Evolutionary conservation across 805 yeast species (phyloP).

Genomic region (Pichia manshurica): DNA sequence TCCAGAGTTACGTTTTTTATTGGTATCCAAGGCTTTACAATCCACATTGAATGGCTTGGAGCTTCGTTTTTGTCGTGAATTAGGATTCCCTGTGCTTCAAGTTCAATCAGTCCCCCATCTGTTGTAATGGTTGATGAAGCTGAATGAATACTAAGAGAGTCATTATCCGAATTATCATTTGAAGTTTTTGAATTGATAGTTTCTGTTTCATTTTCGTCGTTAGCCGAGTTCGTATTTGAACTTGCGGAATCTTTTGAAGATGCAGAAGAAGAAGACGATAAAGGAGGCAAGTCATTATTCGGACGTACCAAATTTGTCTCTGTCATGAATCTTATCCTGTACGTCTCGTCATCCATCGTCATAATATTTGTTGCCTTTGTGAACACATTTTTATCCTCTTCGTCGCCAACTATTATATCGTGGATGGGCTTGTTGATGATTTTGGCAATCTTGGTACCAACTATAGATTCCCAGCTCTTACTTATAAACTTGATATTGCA

Average conservation of each 20-base stretch:
- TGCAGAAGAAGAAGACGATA: neutral
- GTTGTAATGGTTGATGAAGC: constrained; percentile 38
- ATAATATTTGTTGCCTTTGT: constrained; percentile 63
- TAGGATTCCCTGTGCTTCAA: constrained; percentile 92
- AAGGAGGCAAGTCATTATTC: constrained; percentile 15
- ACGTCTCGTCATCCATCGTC: constrained; percentile 69
- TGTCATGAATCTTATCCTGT: constrained; percentile 67
- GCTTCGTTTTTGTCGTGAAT: constrained; percentile 56
- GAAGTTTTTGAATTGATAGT: constrained; percentile 7
- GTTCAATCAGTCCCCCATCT: constrained; percentile 58
- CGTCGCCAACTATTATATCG: constrained; percentile 58
- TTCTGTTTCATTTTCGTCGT: constrained; percentile 16
- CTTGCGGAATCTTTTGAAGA: neutral
- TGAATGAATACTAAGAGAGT: constrained; percentile 26
- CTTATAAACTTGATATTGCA: constrained; percentile 73
- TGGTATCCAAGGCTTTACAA: constrained; percentile 69
- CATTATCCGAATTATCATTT: constrained; percentile 18
- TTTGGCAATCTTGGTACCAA: constrained; percentile 58
- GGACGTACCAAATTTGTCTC: constrained; percentile 21
- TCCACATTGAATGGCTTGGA: constrained; percentile 90
- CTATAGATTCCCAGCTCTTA: constrained; percentile 71
- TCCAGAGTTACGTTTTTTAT: constrained; percentile 57
- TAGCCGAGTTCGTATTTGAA: constrained; percentile 13
- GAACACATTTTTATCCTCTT: constrained; percentile 62
- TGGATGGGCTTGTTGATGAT: constrained; percentile 54